Evolutionary conservation across 2,329 filamentous ascomycete genomes (phyloP).

Genomic region (Arthrinium puccinioides): DNA sequence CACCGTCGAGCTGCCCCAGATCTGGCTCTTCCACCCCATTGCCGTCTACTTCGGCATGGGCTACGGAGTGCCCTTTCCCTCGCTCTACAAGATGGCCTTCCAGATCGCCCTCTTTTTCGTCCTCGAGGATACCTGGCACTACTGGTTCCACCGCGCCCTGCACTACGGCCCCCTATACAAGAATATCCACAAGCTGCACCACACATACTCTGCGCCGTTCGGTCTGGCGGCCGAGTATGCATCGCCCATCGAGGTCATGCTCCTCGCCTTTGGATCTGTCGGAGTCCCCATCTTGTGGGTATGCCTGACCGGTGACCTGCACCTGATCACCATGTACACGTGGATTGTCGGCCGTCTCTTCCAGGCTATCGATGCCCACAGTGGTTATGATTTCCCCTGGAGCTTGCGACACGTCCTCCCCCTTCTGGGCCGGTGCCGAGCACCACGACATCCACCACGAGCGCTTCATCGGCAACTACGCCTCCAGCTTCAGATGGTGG

Average conservation of each 20-base stretch:
- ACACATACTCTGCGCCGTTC: constrained; percentile 97
- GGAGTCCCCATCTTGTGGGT: constrained; percentile 78
- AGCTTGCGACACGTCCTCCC: constrained; percentile 89
- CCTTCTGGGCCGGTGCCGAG: constrained; percentile 95
- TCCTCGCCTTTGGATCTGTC: constrained; percentile 82
- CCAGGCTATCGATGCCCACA: constrained; percentile 97
- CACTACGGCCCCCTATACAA: constrained; percentile 96
- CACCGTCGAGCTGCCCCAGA: constrained; percentile 95
- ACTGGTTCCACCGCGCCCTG: constrained; percentile 88
- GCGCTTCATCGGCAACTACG: constrained; percentile 97
- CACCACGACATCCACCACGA: constrained; percentile 98
- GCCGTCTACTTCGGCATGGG: constrained; percentile 86
- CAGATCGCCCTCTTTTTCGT: constrained; percentile 95
- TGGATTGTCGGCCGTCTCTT: constrained; percentile 93
- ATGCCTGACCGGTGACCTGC: constrained; percentile 74
- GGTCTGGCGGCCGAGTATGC: constrained; percentile 96
- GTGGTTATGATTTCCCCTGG: constrained; percentile 98
- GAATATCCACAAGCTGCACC: constrained; percentile 96
- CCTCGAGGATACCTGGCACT: constrained; percentile 96
- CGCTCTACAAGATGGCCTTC: constrained; percentile 75
- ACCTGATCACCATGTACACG: constrained; percentile 94
- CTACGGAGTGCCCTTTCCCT: constrained; percentile 84
- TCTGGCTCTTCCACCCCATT: constrained; percentile 98
- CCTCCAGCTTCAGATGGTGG: constrained; percentile 99
- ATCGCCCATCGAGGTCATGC: constrained; percentile 93